A percentile compares a stretch with the other conserved stretches of the same genome.
Evolutionary conservation across 2,329 filamentous ascomycete species (phyloP).

Genomic region (Penicillium sp.): DNA sequence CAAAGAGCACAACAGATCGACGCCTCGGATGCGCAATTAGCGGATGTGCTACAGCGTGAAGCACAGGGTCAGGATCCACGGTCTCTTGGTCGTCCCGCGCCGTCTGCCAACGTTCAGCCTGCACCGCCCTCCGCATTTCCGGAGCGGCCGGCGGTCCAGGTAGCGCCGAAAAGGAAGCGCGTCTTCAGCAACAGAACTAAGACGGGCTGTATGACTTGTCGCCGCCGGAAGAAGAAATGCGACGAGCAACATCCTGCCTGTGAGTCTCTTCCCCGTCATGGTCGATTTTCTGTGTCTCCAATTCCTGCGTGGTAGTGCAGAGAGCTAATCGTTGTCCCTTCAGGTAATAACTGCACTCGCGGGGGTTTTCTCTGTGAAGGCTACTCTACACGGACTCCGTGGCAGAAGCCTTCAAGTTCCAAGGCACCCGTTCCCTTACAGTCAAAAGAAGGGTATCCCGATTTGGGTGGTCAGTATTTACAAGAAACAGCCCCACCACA

Average conservation of each 20-base stretch:
- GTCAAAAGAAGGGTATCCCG: conserved; percentile 67
- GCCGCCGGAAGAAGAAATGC: conserved; percentile 94
- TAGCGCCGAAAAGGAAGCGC: conserved; percentile 48
- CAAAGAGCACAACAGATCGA: conserved; percentile 47
- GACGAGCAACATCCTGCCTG: conserved; percentile 92
- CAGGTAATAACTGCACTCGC: conserved; percentile 84
- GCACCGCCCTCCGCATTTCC: conserved; percentile 31
- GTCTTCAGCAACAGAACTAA: conserved; percentile 92
- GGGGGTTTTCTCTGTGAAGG: conserved; percentile 90
- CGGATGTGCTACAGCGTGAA: conserved; percentile 53
- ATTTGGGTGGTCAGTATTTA: conserved; percentile 38
- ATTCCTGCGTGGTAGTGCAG: background rate
- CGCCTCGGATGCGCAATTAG: conserved; percentile 51
- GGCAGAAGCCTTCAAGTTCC: conserved; percentile 73
- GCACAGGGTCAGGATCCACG: conserved; percentile 43
- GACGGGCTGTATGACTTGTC: conserved; percentile 90
- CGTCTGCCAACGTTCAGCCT: conserved; percentile 35
- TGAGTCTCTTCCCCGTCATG: conserved; percentile 48
- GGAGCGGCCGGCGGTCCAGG: conserved; percentile 38
- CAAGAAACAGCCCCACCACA: conserved; percentile 40
- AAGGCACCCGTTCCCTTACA: conserved; percentile 71
- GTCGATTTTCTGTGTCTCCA: conserved; percentile 11
- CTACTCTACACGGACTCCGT: conserved; percentile 76
- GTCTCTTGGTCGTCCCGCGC: conserved; percentile 35
- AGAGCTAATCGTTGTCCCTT: conserved; percentile 10